Evolutionary conservation across 768 basidiomycete species (phyloP).

Genomic region (Rubroboletus pulcherrimus): DNA sequence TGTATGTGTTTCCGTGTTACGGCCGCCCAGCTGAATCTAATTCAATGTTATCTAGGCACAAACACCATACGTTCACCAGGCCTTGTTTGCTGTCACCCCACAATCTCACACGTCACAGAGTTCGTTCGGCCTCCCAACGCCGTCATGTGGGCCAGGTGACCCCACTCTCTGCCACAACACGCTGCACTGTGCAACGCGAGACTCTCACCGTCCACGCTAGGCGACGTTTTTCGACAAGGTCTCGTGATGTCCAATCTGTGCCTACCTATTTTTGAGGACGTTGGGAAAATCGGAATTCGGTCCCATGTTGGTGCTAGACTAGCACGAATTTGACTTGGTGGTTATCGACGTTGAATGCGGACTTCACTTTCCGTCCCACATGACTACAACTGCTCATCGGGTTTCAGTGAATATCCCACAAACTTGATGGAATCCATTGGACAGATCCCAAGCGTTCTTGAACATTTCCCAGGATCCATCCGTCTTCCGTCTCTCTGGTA

Average conservation of each 20-base stretch:
- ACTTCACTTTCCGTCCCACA: neutral
- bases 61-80: no score
- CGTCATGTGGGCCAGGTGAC: neutral
- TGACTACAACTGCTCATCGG: no score
- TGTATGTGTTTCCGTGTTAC: no score
- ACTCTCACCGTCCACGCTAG: no score
- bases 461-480: neutral
- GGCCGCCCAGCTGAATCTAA: no score
- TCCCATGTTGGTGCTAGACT: neutral
- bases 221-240: no score
- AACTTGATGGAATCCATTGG: neutral
- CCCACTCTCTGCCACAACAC: no score
- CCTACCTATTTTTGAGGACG: neutral
- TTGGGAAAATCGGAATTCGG: no score
- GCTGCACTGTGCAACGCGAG: no score
- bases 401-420: neutral
- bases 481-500: neutral
- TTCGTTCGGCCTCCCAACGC: neutral
- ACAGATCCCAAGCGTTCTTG: neutral
- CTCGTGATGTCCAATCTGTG: neutral
- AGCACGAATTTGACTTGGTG: neutral
- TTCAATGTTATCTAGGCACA: neutral
- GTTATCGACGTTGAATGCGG: no score
- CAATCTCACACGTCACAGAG: neutral
- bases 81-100: neutral